Conservation (phyloP, 2,329 filamentous ascomycete species). For the Penicillium oxalicum region DNA sequence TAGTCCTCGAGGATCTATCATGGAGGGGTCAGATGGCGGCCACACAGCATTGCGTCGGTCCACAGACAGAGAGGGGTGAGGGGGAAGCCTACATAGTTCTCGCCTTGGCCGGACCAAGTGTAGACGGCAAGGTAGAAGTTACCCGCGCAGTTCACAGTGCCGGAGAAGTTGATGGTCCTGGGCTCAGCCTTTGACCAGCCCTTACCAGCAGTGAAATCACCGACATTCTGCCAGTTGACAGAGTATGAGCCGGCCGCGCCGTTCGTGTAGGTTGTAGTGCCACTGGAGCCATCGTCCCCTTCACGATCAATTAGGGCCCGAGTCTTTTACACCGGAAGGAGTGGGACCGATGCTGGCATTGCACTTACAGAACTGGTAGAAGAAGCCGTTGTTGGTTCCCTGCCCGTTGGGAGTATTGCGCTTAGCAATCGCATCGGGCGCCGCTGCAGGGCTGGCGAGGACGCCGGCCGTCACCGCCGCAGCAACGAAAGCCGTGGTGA, state of each 20-base stretch:
- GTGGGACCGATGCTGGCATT: not conserved
- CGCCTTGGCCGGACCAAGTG: constrained; percentile 2
- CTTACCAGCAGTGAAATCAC: constrained; percentile 1
- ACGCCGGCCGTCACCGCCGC: constrained; percentile 1
- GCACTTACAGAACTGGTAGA: constrained; percentile 2
- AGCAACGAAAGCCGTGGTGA: constrained; percentile 3
- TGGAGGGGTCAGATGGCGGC: not conserved
- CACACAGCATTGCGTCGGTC: not conserved
- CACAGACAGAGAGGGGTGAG: not conserved
- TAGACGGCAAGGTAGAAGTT: constrained; percentile 4
- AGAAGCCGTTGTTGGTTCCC: constrained; percentile 3
- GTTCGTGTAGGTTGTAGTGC: constrained; percentile 2
- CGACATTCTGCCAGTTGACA: not conserved
- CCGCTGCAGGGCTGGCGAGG: constrained; percentile 1
- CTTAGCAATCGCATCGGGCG: not conserved
- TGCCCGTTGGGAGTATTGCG: constrained; percentile 2
- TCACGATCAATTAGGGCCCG: not conserved
- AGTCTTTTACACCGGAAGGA: not conserved
- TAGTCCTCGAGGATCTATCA: constrained; percentile 3
- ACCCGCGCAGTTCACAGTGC: not conserved
- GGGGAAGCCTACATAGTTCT: not conserved
- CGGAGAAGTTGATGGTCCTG: constrained; percentile 2
- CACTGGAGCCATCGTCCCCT: constrained; percentile 4
- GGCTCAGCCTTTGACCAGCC: constrained; percentile 1
- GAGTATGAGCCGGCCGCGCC: not conserved